Evolutionary conservation across 257 asterid species (phyloP).

Genomic region (Avicennia marina): DNA sequence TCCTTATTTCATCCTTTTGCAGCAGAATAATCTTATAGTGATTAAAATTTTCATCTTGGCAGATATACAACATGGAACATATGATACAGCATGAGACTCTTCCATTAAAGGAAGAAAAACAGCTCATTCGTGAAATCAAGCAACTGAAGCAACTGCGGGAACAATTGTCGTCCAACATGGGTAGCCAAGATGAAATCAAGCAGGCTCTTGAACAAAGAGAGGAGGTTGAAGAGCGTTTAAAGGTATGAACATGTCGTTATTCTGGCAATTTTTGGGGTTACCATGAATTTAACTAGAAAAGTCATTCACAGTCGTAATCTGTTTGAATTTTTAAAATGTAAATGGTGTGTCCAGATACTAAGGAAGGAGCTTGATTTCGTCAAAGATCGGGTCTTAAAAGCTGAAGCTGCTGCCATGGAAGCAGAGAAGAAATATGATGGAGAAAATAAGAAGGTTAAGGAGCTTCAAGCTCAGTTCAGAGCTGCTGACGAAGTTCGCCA

Average conservation of each 20-base stretch:
- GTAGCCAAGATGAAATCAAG: slow-evolving; percentile 81
- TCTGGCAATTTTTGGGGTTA: slow-evolving; percentile 8
- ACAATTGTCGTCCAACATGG: slow-evolving; percentile 74
- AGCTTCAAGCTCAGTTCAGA: slow-evolving; percentile 56
- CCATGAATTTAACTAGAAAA: too few relatives aligned
- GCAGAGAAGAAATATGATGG: slow-evolving; percentile 58
- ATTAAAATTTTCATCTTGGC: slow-evolving; percentile 19
- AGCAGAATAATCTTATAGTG: slow-evolving; percentile 6
- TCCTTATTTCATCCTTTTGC: neutral
- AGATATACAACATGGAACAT: slow-evolving; percentile 66
- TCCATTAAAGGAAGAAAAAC: slow-evolving; percentile 81
- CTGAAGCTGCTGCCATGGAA: slow-evolving; percentile 55
- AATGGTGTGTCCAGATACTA: slow-evolving; percentile 43
- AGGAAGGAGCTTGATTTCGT: slow-evolving; percentile 78
- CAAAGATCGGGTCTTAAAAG: slow-evolving; percentile 50
- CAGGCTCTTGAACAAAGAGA: slow-evolving; percentile 77
- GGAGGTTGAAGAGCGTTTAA: slow-evolving; percentile 68
- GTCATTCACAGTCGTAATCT: neutral
- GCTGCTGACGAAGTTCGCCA: slow-evolving; percentile 90
- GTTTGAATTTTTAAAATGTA: slow-evolving; percentile 11
- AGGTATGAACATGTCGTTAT: slow-evolving; percentile 41
- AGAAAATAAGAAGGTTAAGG: slow-evolving; percentile 59
- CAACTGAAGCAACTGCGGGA: slow-evolving; percentile 86
- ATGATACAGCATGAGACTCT: slow-evolving; percentile 87
- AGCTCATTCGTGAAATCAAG: slow-evolving; percentile 78